A percentile compares a stretch with the other conserved stretches of the same genome.
These are phyloP conservation scores for Aspergillus kassunensis DNA, from an alignment of 495 filamentous ascomycete genomes.

Conservation along the genomic window DNA sequence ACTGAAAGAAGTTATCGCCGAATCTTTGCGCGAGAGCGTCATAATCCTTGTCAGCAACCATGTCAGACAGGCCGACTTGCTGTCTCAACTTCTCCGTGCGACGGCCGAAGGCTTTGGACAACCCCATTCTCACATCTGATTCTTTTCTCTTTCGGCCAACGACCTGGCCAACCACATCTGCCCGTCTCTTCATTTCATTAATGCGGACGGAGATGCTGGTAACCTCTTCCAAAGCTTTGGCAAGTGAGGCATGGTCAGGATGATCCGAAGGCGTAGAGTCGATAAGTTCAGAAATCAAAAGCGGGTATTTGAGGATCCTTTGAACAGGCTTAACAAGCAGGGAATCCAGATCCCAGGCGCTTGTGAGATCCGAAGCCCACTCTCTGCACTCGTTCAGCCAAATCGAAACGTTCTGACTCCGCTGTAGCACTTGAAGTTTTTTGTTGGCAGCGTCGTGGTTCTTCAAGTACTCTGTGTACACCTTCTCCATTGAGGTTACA, in stretches of 20 bases:
- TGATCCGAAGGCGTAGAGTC: slow-evolving; percentile 76
- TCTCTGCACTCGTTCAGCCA: slow-evolving; percentile 91
- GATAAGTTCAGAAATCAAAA: slow-evolving; percentile 72
- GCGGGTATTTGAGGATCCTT: slow-evolving; percentile 84
- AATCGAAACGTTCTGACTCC: slow-evolving; percentile 69
- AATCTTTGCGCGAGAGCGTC: slow-evolving; percentile 71
- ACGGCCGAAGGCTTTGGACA: slow-evolving; percentile 83
- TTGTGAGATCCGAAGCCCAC: slow-evolving; percentile 82
- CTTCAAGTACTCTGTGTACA: slow-evolving; percentile 80
- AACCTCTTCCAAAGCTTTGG: slow-evolving; percentile 58
- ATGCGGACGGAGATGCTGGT: slow-evolving; percentile 75
- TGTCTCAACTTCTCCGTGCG: slow-evolving; percentile 73
- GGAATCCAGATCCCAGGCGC: slow-evolving; percentile 90
- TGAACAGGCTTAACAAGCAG: slow-evolving; percentile 95
- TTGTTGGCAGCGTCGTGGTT: slow-evolving; percentile 83
- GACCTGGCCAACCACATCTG: slow-evolving; percentile 83
- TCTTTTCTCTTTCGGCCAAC: slow-evolving; percentile 84
- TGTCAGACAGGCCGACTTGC: slow-evolving; percentile 61
- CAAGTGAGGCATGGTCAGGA: slow-evolving; percentile 68
- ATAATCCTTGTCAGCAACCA: slow-evolving; percentile 76
- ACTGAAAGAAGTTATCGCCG: slow-evolving; percentile 78
- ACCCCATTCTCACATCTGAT: slow-evolving; percentile 74
- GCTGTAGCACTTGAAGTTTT: slow-evolving; percentile 67
- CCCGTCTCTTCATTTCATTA: slow-evolving; percentile 87
- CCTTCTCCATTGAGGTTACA: slow-evolving; percentile 73